These are phyloP conservation scores for Babesia sp. DNA, from an alignment of 169 alveolate genomes.

Conservation along the genomic window DNA sequence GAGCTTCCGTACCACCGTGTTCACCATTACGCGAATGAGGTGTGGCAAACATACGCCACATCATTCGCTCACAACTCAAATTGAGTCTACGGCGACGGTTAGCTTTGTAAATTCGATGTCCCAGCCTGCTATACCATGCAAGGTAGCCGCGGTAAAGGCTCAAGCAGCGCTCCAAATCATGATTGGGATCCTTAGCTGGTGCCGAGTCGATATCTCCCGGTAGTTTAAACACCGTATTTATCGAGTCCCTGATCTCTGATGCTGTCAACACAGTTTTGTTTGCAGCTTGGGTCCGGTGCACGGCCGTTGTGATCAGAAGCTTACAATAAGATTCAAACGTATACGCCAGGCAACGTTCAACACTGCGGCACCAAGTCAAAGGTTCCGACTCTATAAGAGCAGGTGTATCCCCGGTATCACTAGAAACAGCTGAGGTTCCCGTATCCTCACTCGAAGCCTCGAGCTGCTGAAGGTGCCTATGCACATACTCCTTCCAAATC, in stretches of 20 bases:
- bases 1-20: neutral
- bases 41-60: neutral
- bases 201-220: neutral
- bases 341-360: slow-evolving; percentile 63
- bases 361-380: slow-evolving; percentile 50
- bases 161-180: slow-evolving; percentile 18
- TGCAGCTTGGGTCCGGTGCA: slow-evolving; percentile 23
- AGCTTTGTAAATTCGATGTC: slow-evolving; percentile 1
- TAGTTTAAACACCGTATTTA: slow-evolving; percentile 5
- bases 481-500: slow-evolving; percentile 57
- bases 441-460: slow-evolving; percentile 16
- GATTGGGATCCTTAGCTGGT: neutral
- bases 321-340: slow-evolving; percentile 64
- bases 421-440: neutral
- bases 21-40: neutral
- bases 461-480: slow-evolving; percentile 15
- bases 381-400: slow-evolving; percentile 10
- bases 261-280: slow-evolving; percentile 9
- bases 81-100: slow-evolving; percentile 2
- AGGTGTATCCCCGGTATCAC: neutral
- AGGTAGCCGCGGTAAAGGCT: slow-evolving; percentile 13
- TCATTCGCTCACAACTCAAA: slow-evolving; percentile 14
- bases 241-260: slow-evolving; percentile 1
- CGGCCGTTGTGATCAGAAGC: slow-evolving; percentile 41
- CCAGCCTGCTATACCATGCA: slow-evolving; percentile 32